Conservation (phyloP, 176 grass and related monocot genomes). For the Luzula sylvatica region DNA sequence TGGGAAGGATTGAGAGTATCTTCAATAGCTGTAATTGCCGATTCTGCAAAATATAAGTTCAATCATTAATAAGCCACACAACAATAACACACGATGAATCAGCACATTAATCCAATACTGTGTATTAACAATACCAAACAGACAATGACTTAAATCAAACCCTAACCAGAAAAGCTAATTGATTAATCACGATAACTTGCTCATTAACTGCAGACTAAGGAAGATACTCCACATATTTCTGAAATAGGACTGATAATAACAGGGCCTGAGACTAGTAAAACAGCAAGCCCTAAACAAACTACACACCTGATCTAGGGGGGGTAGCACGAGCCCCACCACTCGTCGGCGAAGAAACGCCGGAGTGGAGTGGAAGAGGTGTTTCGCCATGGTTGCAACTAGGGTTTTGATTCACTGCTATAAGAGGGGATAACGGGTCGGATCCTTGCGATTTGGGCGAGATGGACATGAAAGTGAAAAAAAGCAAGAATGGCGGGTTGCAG, state of each 20-base stretch:
- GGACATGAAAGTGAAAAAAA: constrained; percentile 63
- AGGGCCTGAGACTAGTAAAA: neutral
- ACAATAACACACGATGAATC: too few relatives aligned
- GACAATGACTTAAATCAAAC: neutral
- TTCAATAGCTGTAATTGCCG: constrained; percentile 26
- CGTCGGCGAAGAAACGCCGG: constrained; percentile 12
- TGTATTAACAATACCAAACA: constrained; percentile 7
- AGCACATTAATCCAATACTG: too few relatives aligned
- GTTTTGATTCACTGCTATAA: constrained; percentile 17
- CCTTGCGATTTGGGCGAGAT: constrained; percentile 58
- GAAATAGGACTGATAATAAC: neutral
- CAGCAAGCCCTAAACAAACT: too few relatives aligned
- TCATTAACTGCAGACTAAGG: constrained; percentile 3
- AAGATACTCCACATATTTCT: constrained; percentile 6
- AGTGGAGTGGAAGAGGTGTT: constrained; percentile 20
- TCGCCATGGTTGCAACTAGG: constrained; percentile 51
- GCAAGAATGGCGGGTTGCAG: neutral
- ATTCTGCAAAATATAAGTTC: constrained; percentile 50
- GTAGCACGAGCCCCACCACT: neutral
- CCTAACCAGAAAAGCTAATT: neutral
- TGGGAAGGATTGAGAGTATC: constrained; percentile 47
- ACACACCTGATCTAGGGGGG: constrained; percentile 31
- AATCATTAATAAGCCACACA: constrained; percentile 1
- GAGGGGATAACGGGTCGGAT: constrained; percentile 27
- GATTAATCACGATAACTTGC: constrained; percentile 13